phyloP scores from a whole-genome alignment of 345 rosid species.

The Turnera subulata region DNA sequence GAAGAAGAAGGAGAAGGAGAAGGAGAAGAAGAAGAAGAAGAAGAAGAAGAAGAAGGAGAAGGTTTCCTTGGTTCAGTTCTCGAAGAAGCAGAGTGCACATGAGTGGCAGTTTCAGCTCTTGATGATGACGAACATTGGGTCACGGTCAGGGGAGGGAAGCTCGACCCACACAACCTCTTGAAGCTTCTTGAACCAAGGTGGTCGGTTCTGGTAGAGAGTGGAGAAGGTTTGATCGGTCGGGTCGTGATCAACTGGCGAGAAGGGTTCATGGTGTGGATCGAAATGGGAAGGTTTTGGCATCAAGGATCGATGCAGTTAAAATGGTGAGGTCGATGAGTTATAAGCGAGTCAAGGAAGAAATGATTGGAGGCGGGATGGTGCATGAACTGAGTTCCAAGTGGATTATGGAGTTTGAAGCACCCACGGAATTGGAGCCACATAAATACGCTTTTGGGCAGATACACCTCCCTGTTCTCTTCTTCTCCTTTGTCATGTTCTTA shows the following conservation, averaged over 20 bases:
- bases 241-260: slow-evolving; percentile 3
- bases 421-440: too few species aligned
- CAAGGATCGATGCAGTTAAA: too few species aligned
- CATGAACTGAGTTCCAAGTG: too few species aligned
- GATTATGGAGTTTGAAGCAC: too few species aligned
- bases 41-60: slow-evolving; percentile 8
- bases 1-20: slow-evolving; percentile 8
- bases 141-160: background rate
- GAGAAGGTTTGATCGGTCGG: background rate
- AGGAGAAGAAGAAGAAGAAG: slow-evolving; percentile 12
- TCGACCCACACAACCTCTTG: background rate
- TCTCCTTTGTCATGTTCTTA: too few species aligned
- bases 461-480: too few species aligned
- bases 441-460: too few species aligned
- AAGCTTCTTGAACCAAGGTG: background rate
- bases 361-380: too few species aligned
- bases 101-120: slow-evolving; percentile 5
- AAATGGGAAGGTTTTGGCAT: too few species aligned
- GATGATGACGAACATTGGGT: slow-evolving; percentile 19
- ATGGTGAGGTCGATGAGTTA: too few species aligned
- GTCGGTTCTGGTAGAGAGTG: background rate
- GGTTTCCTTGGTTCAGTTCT: slow-evolving; percentile 10
- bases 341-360: too few species aligned
- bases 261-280: slow-evolving; percentile 18
- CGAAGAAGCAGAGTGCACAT: background rate